Evolutionary conservation across 2,329 filamentous ascomycete genomes (phyloP), one percentile per base, ranked within the genome.

Genomic region (Alternaria consortialis): DNA sequence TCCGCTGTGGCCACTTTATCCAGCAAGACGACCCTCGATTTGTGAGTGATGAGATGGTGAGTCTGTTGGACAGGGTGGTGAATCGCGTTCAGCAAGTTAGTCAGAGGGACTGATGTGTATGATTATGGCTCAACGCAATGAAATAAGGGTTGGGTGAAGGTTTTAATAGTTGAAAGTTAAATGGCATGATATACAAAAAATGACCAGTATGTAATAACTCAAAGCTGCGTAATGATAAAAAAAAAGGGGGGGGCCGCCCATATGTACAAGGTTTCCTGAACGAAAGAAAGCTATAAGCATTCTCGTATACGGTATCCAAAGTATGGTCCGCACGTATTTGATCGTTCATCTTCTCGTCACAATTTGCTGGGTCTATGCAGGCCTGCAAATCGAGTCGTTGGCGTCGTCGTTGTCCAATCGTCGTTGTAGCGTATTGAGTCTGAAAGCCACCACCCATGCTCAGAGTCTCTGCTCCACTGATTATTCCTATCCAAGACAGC

Each of bases 1-100:
- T 79, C 7, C 78, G 79, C 0, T 84, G 83, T 34, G 85, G 85
- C 0, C 85, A 87, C 71, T 87, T 87, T 58, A 81, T 88, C 25
- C 86, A 88, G 64, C 78, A 75, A 36, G 85, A 87, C 61, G 81
- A 83, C 29, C 85, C 86, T 3, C 74, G 59, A 1, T 78, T 77
- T 57, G 76, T 77, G 23, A 69, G 68, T 37, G 71, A 73, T 53
- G 75, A 78, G 62, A 40, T 79, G 57, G 68, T 68, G 13, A 69
- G 62, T 52, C 58, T 79, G 57, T 54, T 79, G 55, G 76, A 79
- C 62, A 62, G 76, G 9, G 72, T 77, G 3, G 74, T 76, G 25
- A 78, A 77, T 59, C 66, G 75, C 12, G 73, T 73, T 15, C 73
- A 77, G 63, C 75, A 78, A 62, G 63, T 77, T 8, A 70, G 70